These are phyloP conservation scores for Cystofilobasidium bisporidii DNA, from an alignment of 768 basidiomycete species.

Conservation along the genomic window DNA sequence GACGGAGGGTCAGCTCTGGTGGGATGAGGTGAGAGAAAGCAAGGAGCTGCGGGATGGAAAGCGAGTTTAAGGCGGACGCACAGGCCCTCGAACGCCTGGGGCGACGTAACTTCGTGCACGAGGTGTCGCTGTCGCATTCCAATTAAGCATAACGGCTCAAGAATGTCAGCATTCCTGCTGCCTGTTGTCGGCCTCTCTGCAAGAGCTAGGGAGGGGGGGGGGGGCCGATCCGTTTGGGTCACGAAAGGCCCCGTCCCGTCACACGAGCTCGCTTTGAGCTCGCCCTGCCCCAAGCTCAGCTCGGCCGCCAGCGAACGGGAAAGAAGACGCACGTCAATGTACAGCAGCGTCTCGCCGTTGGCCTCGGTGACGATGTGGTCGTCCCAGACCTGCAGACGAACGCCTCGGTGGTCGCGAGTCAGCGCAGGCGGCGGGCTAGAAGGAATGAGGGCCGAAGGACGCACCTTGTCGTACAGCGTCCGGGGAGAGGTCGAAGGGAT, in stretches of 20 bases:
- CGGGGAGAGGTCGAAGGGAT: slow-evolving; percentile 55
- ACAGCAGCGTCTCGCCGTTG: slow-evolving; percentile 42
- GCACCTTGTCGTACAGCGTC: slow-evolving; percentile 91
- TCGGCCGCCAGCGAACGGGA: too few species aligned
- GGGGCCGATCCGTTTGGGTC: too few species aligned
- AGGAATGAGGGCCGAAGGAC: not conserved
- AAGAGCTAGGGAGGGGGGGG: too few species aligned
- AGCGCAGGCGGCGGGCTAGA: not conserved
- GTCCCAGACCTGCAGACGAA: slow-evolving; percentile 43
- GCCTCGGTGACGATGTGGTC: slow-evolving; percentile 74
- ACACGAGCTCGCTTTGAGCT: too few species aligned
- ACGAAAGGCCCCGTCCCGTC: too few species aligned
- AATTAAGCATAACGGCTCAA: too few species aligned
- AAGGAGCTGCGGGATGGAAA: too few species aligned
- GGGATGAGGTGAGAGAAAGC: slow-evolving; percentile 26
- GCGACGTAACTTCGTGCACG: slow-evolving; percentile 88
- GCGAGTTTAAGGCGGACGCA: slow-evolving; percentile 45
- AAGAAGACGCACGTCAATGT: slow-evolving; percentile 38
- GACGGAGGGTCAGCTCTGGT: not conserved
- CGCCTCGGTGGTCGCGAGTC: too few species aligned
- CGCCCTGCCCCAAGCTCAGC: too few species aligned
- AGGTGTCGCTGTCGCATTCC: slow-evolving; percentile 44
- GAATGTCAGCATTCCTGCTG: too few species aligned
- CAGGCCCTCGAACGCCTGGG: slow-evolving; percentile 84
- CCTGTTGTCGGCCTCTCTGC: too few species aligned